Evolutionary conservation across 2,329 filamentous ascomycete genomes (phyloP).

Genomic region (Neofusicoccum kwambonambiense): DNA sequence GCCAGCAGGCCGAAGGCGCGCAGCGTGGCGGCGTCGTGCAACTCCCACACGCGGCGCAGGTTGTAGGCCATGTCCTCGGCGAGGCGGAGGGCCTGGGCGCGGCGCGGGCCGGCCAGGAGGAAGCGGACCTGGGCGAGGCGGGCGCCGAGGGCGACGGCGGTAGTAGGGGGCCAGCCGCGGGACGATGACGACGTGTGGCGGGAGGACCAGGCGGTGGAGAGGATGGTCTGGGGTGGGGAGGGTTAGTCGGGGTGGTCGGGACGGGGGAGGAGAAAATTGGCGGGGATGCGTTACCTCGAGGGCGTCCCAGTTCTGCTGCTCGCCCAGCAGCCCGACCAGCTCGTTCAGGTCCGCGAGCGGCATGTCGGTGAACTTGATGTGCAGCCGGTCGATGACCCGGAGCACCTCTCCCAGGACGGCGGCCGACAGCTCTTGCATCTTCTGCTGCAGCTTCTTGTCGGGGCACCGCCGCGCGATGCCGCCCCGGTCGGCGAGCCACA

Average conservation of each 20-base stretch:
- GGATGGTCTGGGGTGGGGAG: conserved; percentile 22
- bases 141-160: conserved; percentile 52
- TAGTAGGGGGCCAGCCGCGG: conserved; percentile 29
- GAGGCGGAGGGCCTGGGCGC: conserved; percentile 41
- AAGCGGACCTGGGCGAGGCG: conserved; percentile 54
- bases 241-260: too few relatives aligned
- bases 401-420: conserved; percentile 43
- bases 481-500: conserved; percentile 30
- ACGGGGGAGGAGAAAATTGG: too few relatives aligned
- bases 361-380: conserved; percentile 45
- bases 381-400: conserved; percentile 37
- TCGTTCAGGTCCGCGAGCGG: conserved; percentile 42
- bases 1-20: conserved; percentile 52
- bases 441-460: conserved; percentile 37
- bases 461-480: conserved; percentile 23
- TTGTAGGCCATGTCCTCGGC: conserved; percentile 58
- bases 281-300: conserved; percentile 26
- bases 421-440: conserved; percentile 39
- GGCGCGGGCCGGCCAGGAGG: conserved; percentile 37
- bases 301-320: conserved; percentile 45
- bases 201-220: conserved; percentile 36
- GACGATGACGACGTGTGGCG: conserved; percentile 25
- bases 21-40: conserved; percentile 46
- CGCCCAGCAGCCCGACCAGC: conserved; percentile 45
- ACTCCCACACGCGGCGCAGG: conserved; percentile 52